These are phyloP conservation scores for Pontederia paniculata DNA, from an alignment of 176 grass and related monocot genomes.

Conservation along the genomic window DNA sequence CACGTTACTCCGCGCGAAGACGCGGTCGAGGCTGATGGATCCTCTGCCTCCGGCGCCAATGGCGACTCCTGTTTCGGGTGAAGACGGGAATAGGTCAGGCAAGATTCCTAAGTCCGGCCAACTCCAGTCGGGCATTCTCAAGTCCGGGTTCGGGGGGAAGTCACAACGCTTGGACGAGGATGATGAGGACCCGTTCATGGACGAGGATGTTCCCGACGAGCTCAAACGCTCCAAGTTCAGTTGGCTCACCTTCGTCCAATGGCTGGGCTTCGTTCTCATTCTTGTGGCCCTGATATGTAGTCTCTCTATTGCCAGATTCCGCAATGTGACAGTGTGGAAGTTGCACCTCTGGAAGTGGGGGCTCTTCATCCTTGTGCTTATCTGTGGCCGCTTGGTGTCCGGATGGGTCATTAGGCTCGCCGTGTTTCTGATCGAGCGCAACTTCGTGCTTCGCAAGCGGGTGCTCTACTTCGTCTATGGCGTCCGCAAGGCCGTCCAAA, in stretches of 20 bases:
- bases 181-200: conserved; percentile 65
- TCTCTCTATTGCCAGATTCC: conserved; percentile 23
- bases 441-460: conserved; percentile 60
- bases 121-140: not conserved
- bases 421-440: conserved; percentile 58
- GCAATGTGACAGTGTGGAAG: conserved; percentile 19
- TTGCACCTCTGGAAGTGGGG: conserved; percentile 73
- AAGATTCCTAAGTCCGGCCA: conserved; percentile 19
- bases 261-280: conserved; percentile 56
- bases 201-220: conserved; percentile 51
- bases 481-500: conserved; percentile 53
- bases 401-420: conserved; percentile 53
- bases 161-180: conserved; percentile 37
- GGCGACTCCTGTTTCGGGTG: conserved; percentile 3
- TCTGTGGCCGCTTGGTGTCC: conserved; percentile 73
- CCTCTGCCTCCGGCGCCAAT: conserved; percentile 16
- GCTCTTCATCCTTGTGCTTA: conserved; percentile 53
- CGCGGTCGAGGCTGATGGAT: conserved; percentile 58
- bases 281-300: conserved; percentile 49
- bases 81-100: not conserved
- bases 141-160: conserved; percentile 17
- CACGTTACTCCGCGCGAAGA: conserved; percentile 40
- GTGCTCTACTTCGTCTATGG: conserved; percentile 91
- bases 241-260: conserved; percentile 51
- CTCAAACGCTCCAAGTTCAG: conserved; percentile 39